phyloP scores from a whole-genome alignment of 1,139 yeast genomes.

The Wickerhamiella pararugosa region DNA sequence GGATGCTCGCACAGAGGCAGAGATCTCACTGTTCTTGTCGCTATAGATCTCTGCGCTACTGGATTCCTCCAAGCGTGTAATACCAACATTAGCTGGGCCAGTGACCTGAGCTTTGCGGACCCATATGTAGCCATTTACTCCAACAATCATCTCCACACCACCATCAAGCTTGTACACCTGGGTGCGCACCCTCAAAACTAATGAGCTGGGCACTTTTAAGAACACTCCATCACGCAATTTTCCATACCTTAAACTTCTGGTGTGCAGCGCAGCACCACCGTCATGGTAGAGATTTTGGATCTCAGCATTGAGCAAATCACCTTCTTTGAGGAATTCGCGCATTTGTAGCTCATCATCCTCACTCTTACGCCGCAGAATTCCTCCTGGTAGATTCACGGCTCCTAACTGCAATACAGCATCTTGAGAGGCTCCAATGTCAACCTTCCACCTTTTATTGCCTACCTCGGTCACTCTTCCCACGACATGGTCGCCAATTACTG shows the following conservation, averaged over 20 bases:
- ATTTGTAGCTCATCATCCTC: constrained; percentile 94
- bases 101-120: constrained; percentile 45
- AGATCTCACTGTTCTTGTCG: constrained; percentile 67
- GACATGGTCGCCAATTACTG: constrained; percentile 94
- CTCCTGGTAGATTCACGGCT: constrained; percentile 94
- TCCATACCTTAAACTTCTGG: constrained; percentile 89
- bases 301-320: constrained; percentile 93
- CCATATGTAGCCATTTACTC: constrained; percentile 94
- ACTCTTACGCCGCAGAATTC: constrained; percentile 81
- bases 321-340: constrained; percentile 88
- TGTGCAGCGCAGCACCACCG: constrained; percentile 88
- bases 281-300: constrained; percentile 81
- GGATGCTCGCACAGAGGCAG: constrained; percentile 46
- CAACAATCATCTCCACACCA: constrained; percentile 73
- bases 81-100: constrained; percentile 34
- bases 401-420: constrained; percentile 89
- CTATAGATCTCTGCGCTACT: constrained; percentile 91
- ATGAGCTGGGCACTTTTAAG: constrained; percentile 62
- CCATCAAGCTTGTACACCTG: constrained; percentile 85
- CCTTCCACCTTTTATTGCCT: constrained; percentile 90
- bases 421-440: constrained; percentile 86
- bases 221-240: constrained; percentile 85
- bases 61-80: constrained; percentile 85
- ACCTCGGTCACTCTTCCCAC: constrained; percentile 92
- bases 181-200: constrained; percentile 70